phyloP scores from a whole-genome alignment of 495 filamentous ascomycete genomes.

The Penicillium lividum region DNA sequence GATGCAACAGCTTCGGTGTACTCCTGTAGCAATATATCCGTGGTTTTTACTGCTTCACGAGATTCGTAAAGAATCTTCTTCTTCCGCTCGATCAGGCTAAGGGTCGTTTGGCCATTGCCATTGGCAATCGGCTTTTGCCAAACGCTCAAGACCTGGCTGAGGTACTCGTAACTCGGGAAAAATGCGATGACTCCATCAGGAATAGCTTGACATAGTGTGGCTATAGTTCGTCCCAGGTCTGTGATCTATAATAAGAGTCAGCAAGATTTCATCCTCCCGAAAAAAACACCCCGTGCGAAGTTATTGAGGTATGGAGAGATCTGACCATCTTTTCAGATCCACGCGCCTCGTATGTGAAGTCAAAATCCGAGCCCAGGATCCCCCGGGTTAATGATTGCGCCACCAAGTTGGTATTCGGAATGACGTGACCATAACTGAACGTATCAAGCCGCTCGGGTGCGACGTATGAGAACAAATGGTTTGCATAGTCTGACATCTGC shows the following conservation, averaged over 20 bases:
- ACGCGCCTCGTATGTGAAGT: conserved; percentile 84
- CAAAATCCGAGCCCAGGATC: conserved; percentile 62
- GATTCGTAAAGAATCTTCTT: conserved; percentile 71
- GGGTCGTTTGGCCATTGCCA: conserved; percentile 30
- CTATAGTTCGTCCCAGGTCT: conserved; percentile 71
- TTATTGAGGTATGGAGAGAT: conserved; percentile 5
- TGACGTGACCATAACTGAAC: conserved; percentile 92
- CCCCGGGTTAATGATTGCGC: conserved; percentile 64
- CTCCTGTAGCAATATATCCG: conserved; percentile 67
- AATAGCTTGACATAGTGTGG: conserved; percentile 69
- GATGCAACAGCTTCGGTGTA: conserved; percentile 71
- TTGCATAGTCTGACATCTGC: conserved; percentile 80
- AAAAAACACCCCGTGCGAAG: not conserved
- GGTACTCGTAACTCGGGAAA: conserved; percentile 91
- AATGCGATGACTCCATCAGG: conserved; percentile 95
- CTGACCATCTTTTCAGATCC: conserved; percentile 55
- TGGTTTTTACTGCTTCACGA: conserved; percentile 45
- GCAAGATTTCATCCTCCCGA: not conserved
- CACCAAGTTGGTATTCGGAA: conserved; percentile 76
- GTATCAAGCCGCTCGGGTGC: conserved; percentile 65
- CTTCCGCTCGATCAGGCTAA: conserved; percentile 48
- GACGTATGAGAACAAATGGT: conserved; percentile 81
- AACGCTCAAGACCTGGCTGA: conserved; percentile 66
- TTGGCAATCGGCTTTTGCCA: conserved; percentile 58
- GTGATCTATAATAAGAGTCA: conserved; percentile 54